phyloP scores from a whole-genome alignment of 257 asterid species.

The Solanum bulbocastanum region DNA sequence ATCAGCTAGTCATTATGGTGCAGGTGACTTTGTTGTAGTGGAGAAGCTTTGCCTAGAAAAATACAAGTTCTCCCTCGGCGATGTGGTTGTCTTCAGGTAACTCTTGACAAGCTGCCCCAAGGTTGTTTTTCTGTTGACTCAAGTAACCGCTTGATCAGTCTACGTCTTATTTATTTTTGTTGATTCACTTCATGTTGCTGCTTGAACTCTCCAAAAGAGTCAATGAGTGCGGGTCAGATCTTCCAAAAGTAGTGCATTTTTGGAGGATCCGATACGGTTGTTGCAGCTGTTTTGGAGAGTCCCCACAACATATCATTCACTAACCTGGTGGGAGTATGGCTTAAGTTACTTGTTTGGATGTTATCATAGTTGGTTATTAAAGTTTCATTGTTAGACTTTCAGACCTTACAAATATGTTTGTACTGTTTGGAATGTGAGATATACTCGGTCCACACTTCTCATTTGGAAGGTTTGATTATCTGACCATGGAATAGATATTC shows the following conservation, averaged over 20 bases:
- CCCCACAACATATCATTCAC: not conserved
- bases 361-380: not conserved
- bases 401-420: not conserved
- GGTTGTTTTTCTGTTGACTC: not conserved
- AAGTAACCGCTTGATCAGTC: not conserved
- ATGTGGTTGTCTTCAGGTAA: slow-evolving; percentile 74
- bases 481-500: not conserved
- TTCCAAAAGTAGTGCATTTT: not conserved
- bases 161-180: not conserved
- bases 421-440: not conserved
- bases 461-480: not conserved
- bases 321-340: not conserved
- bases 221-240: not conserved
- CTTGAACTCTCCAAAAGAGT: not conserved
- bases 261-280: not conserved
- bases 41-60: slow-evolving; percentile 75
- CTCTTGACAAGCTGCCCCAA: not conserved
- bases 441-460: not conserved
- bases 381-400: not conserved
- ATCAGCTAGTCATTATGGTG: not conserved
- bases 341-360: not conserved
- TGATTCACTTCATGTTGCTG: not conserved
- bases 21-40: slow-evolving; percentile 70
- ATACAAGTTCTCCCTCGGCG: slow-evolving; percentile 75
- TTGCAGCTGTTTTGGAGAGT: not conserved